These are phyloP conservation scores for Dalechampia spathulata DNA, from an alignment of 441 rosid species.

Conservation along the genomic window DNA sequence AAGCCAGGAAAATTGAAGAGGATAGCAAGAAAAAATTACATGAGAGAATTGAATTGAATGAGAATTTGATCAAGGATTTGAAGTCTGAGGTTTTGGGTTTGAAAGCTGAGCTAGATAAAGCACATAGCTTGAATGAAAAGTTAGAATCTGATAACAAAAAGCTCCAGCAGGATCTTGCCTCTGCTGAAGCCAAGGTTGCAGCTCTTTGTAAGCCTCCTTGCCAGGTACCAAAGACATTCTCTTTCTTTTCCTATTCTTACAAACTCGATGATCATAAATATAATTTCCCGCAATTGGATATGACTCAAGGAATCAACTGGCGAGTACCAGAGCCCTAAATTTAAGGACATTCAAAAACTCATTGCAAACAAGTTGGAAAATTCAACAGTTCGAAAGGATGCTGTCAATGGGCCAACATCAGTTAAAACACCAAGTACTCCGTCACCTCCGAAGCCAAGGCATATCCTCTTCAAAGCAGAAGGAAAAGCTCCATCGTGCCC, in stretches of 20 bases:
- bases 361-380: conserved; percentile 60
- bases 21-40: conserved; percentile 34
- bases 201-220: conserved; percentile 25
- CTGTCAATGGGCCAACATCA: conserved; percentile 27
- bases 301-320: conserved; percentile 31
- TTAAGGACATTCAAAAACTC: conserved; percentile 64
- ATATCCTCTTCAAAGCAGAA: conserved; percentile 18
- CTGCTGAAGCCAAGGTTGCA: conserved; percentile 53
- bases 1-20: conserved; percentile 24
- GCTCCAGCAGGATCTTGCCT: conserved; percentile 55
- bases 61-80: conserved; percentile 55
- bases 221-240: conserved; percentile 27
- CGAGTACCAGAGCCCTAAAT: conserved; percentile 44
- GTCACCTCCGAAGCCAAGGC: conserved; percentile 7
- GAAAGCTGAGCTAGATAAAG: conserved; percentile 52
- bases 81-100: conserved; percentile 43
- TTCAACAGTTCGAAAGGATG: conserved; percentile 36
- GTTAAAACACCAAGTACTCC: conserved; percentile 14
- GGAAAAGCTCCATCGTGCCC: conserved; percentile 23
- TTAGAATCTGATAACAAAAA: conserved; percentile 44
- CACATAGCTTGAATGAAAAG: conserved; percentile 42
- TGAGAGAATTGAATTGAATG: conserved; percentile 42
- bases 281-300: neutral
- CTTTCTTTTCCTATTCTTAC: neutral
- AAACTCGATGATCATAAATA: too few species aligned